Conservation (phyloP, 345 rosid genomes). For the Sonneratia caseolaris region DNA sequence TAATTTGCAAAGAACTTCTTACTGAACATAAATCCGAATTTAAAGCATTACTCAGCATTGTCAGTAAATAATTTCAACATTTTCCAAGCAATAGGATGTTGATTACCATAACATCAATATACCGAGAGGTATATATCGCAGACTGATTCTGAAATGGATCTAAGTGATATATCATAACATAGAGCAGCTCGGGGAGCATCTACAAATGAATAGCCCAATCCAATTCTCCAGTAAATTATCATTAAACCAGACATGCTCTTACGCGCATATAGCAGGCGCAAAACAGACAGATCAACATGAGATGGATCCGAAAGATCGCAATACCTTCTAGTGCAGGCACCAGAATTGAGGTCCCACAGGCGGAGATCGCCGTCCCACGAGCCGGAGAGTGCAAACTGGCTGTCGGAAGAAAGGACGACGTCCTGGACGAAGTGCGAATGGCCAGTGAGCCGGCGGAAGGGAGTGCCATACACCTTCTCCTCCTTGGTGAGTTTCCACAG, state of each 20-base stretch:
- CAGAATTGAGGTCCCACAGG: slow-evolving; percentile 41
- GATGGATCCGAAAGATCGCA: not conserved
- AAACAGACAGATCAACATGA: not conserved
- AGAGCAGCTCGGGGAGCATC: not conserved
- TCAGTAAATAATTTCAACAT: too few relatives aligned
- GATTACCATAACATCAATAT: too few relatives aligned
- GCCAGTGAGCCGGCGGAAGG: slow-evolving; percentile 85
- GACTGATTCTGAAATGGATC: not conserved
- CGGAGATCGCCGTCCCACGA: slow-evolving; percentile 56
- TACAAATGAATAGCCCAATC: not conserved
- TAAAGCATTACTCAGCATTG: too few relatives aligned
- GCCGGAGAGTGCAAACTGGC: slow-evolving; percentile 48
- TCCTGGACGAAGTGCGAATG: slow-evolving; percentile 93
- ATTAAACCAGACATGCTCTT: not conserved
- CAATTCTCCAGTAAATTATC: not conserved
- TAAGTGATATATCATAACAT: not conserved
- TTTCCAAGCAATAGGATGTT: too few relatives aligned
- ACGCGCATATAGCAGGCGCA: not conserved
- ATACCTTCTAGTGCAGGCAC: slow-evolving; percentile 34
- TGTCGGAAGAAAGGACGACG: slow-evolving; percentile 88
- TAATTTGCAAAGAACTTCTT: too few relatives aligned
- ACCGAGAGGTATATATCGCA: too few relatives aligned
- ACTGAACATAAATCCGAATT: too few relatives aligned
- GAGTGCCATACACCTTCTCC: slow-evolving; percentile 66
- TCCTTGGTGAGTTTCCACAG: slow-evolving; percentile 84